These are phyloP conservation scores for Aspergillus saccharolyticus DNA, from an alignment of 495 filamentous ascomycete genomes.

Conservation along the genomic window DNA sequence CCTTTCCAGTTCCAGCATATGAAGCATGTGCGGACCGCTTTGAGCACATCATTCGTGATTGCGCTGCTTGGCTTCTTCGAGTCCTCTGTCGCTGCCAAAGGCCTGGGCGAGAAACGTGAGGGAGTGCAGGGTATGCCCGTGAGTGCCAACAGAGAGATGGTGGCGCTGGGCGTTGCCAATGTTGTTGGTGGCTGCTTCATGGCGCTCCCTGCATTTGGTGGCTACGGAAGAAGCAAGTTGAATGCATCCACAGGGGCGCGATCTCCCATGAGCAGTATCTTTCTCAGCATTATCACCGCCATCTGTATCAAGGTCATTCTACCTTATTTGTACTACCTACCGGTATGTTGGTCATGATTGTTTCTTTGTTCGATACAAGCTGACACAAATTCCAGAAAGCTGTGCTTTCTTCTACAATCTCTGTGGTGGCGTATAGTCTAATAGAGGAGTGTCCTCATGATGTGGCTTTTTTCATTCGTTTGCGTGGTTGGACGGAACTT, in stretches of 20 bases:
- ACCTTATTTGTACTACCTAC: conserved; percentile 91
- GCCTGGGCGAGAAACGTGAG: conserved; percentile 57
- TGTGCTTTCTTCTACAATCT: conserved; percentile 89
- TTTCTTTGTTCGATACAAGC: background rate
- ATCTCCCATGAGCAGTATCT: conserved; percentile 86
- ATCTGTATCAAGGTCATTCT: conserved; percentile 74
- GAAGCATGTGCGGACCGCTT: conserved; percentile 75
- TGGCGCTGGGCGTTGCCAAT: conserved; percentile 88
- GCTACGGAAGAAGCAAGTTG: conserved; percentile 93
- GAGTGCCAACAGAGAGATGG: conserved; percentile 89
- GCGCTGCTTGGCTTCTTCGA: conserved; percentile 97
- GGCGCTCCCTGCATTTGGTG: conserved; percentile 88
- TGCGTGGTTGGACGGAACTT: conserved; percentile 81
- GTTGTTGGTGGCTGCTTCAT: conserved; percentile 86
- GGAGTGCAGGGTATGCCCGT: conserved; percentile 70
- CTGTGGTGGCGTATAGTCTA: conserved; percentile 88
- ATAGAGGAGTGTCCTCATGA: conserved; percentile 95
- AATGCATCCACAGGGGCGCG: conserved; percentile 86
- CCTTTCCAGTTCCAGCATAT: conserved; percentile 73
- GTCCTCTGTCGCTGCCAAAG: conserved; percentile 95
- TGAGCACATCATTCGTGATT: conserved; percentile 90
- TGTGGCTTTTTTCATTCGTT: conserved; percentile 78
- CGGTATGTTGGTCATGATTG: conserved; percentile 51
- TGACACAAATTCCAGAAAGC: conserved; percentile 62
- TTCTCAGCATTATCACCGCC: conserved; percentile 77